Evolutionary conservation across 441 rosid species (phyloP).

Genomic region (Jatropha multifida): DNA sequence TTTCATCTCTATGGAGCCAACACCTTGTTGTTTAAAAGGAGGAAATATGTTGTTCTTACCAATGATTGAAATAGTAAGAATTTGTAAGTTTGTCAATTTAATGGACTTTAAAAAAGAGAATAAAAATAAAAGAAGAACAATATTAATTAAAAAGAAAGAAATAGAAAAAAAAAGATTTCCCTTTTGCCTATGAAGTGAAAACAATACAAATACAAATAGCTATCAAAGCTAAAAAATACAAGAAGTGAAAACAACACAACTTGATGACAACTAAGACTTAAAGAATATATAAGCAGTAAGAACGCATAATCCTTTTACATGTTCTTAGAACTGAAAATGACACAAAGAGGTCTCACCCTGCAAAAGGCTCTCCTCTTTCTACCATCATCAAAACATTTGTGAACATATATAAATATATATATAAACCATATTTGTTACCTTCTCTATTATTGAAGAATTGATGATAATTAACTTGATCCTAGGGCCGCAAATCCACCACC

Average conservation of each 20-base stretch:
- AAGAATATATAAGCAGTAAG: not conserved
- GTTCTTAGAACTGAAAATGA: not conserved
- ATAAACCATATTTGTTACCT: not conserved
- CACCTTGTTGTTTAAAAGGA: no score
- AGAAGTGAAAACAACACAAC: not conserved
- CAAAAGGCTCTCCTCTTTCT: not conserved
- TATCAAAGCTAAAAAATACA: not conserved
- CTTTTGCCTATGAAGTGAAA: slow-evolving; percentile 9
- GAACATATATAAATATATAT: not conserved
- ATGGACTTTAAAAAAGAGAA: no score
- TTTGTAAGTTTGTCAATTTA: no score
- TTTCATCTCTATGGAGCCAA: no score
- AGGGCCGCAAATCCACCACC: slow-evolving; percentile 92
- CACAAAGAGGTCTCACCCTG: not conserved
- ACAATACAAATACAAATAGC: not conserved
- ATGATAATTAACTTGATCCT: slow-evolving; percentile 33
- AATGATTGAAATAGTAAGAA: no score
- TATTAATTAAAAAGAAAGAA: no score
- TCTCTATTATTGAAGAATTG: not conserved
- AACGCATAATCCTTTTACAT: not conserved
- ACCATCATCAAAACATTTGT: not conserved
- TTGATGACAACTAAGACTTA: not conserved
- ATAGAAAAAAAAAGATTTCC: not conserved
- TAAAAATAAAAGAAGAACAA: not conserved
- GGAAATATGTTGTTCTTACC: no score